Evolutionary conservation across 495 filamentous ascomycete species (phyloP).

Genomic region (Talaromyces nanjingensis): DNA sequence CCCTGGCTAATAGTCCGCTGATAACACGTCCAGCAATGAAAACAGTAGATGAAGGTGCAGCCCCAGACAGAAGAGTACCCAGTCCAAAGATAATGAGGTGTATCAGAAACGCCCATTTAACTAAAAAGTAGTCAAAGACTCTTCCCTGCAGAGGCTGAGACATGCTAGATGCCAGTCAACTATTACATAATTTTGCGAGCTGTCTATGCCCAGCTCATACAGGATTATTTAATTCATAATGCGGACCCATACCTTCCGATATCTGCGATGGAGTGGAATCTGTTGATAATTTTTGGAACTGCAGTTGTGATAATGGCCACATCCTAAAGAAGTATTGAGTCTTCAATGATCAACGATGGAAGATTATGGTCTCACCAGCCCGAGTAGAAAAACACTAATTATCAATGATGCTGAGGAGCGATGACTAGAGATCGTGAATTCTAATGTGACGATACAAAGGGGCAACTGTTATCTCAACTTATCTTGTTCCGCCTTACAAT

Average conservation of each 20-base stretch:
- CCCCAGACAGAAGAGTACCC: conserved; percentile 60
- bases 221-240: background rate
- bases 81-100: conserved; percentile 57
- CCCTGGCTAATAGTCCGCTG: conserved; percentile 14
- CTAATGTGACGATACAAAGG: no score
- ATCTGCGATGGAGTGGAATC: conserved; percentile 56
- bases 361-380: background rate
- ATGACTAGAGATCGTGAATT: no score
- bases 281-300: conserved; percentile 46
- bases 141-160: conserved; percentile 13
- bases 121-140: conserved; percentile 8
- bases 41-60: conserved; percentile 57
- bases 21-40: conserved; percentile 75
- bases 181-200: background rate
- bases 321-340: background rate
- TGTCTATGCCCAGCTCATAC: background rate
- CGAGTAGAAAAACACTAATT: background rate
- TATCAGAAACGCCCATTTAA: conserved; percentile 13
- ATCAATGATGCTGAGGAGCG: background rate
- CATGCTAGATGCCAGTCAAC: conserved; percentile 2
- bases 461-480: conserved; percentile 3
- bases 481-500: no score
- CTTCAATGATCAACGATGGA: background rate
- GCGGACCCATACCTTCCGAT: conserved; percentile 56
- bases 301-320: conserved; percentile 8